phyloP scores from a whole-genome alignment of 352 stramenopile genomes.

The Phytophthora tentaculata region DNA sequence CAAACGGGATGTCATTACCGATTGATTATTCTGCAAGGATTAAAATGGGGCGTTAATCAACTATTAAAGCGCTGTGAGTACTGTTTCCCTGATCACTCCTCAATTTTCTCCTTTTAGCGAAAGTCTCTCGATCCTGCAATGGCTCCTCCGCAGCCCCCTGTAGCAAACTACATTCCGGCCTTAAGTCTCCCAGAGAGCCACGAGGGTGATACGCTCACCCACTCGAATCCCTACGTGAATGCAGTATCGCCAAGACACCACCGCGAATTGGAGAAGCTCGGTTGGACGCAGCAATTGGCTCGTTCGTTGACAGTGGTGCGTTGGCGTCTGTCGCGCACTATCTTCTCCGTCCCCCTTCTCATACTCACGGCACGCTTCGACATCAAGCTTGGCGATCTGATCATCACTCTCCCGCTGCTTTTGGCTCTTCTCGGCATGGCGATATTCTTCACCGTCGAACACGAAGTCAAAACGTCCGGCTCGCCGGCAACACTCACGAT shows the following conservation, averaged over 20 bases:
- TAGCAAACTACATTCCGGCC: not conserved
- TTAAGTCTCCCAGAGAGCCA: not conserved
- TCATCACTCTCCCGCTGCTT: constrained; percentile 25
- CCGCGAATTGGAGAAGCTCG: not conserved
- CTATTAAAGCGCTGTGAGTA: too few species aligned
- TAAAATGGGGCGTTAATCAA: too few species aligned
- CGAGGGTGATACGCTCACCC: not conserved
- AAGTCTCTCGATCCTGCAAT: not conserved
- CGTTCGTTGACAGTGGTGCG: constrained; percentile 18
- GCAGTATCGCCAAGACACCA: not conserved
- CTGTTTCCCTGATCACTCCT: too few species aligned
- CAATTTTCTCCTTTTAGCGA: too few species aligned
- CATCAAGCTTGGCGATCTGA: constrained; percentile 37
- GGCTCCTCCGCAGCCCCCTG: not conserved
- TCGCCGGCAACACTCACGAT: constrained; percentile 31
- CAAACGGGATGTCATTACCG: too few species aligned
- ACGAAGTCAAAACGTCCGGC: constrained; percentile 20
- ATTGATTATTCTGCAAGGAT: too few species aligned
- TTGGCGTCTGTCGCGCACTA: constrained; percentile 16
- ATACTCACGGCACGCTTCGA: constrained; percentile 27
- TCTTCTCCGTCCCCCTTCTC: constrained; percentile 26
- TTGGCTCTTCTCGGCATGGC: not conserved
- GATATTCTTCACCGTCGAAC: constrained; percentile 4
- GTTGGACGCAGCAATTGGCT: not conserved
- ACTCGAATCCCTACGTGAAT: constrained; percentile 1